Base-by-base conservation (phyloP, 805 yeast species). In the Metschnikowia proteae region DNA sequence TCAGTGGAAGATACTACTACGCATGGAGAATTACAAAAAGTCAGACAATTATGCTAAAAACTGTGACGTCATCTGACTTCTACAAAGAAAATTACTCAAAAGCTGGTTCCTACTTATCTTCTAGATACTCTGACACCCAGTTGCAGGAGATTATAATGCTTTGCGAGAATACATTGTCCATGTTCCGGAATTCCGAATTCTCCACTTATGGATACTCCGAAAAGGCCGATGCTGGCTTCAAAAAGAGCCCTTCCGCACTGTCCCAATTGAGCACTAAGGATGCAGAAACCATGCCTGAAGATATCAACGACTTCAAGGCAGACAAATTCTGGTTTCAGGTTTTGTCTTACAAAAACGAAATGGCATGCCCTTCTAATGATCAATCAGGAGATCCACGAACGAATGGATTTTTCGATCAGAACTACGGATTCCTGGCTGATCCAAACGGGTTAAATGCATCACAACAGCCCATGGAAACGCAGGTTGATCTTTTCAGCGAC, bases 21-120 rank as follows among this genome's bases (percentile, higher is more conserved):
- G 86, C 89, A 2, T 82, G 84, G 82, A 76, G 86, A 64, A 74
- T 84, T 60, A 72, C 80, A 33, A 83, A 82, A 56, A 83, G 86
- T 0, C 79, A 78, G 45, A 62, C 62, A 5, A 73, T 68, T 39
- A 56, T 81, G 22, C 53, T 74, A 9, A 66, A 63, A 25, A 45
- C 75, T 4, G 48, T 79, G 8, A 61, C 52, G 0, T 61, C 66
- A 17, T 55, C 64, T 23, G 66, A 63, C 17, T 71, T 68, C 46
- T 69, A 68, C 48, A 62, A 59, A 28, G 58, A 53, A 7, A 61
- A 63, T 28, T 52, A 52, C 37, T 39, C 44, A 13, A 46, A 47
- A 28, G 60, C 59, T 1, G 48, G 47, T 3, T 23, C 52, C 7
- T 46, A 64, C 13, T 45, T 51, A 26, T 29, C 43, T 2, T 57